Base-by-base conservation (phyloP, 139 green algal genomes). In the Micromonas commoda region DNA sequence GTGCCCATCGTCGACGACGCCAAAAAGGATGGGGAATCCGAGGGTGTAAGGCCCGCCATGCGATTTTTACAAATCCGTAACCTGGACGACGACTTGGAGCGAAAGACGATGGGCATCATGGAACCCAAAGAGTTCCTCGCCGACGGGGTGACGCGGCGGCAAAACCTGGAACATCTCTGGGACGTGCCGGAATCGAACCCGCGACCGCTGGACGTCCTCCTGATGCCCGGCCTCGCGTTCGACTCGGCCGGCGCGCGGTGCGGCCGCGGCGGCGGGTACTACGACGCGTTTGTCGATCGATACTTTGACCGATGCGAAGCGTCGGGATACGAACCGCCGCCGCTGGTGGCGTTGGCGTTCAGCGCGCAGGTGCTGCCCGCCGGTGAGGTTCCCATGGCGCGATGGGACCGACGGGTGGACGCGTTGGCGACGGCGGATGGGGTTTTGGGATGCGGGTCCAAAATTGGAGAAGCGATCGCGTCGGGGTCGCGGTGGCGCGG, bases 251-350 rank as follows among this genome's bases (percentile, higher is more conserved):
- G 71, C n/a, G 28, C 13, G 23, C 45, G 71, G 28, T 52, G 67
- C 20, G 71, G 71, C 1, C 52, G 71, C 29, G 71, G 71, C 3
- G 71, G 71, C 0, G 71, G 71, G 13, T 77, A 57, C 61, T 77
- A 77, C 52, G 71, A 77, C 33, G 28, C 52, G 52, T 77, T 77
- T 68, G 23, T 77, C 9, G 5, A 20, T 5, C 32, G 3, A 3
- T 64, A 64, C 37, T 9, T 23, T 16, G 16, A 16, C 9, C 45
- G 45, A 57, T 57, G 45, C 45, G 16, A 57, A 57, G 45, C 9
- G 45, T 23, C 9, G 45, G 9, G 16, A 16, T 57, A 16, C 9
- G 16, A 9, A 16, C 9, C 45, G 45, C 45, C 45, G 45, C 9
- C 45, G 45, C 45, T 57, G 45, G 16, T 57, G 9, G 45, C 9